Base-by-base conservation (phyloP, 169 alveolate genomes). In the Condylostoma magnum region DNA sequence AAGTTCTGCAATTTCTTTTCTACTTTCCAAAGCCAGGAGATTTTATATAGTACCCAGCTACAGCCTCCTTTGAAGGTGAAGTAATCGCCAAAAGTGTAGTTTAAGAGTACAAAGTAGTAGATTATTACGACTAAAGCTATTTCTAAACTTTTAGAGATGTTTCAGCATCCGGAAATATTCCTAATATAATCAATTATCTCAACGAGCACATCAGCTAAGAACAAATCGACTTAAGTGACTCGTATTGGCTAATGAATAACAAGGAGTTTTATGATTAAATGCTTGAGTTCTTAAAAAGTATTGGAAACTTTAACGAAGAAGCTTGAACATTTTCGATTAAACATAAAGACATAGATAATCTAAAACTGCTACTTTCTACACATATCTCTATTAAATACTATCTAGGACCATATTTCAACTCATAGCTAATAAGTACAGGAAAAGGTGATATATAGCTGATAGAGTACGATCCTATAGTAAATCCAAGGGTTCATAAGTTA, bases 21-120 rank as follows among this genome's bases (percentile, higher is more conserved):
- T 88, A 88, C 53, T 88, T 83, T 86, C 94, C 94, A 18, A 57
- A 73, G 27, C 69, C 76, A 27, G 94, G 94, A 18, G 55, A 25
- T 22, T 88, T 65, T 57, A 41, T 50, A 3, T 90, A 84, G 54
- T 79, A 72, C 77, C 90, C 89, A 28, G 77, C 90, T n/a, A 82
- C 72, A 27, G 72, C 80, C 15, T 63, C 89, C 2, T 47, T 66
- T 48, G 69, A 82, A 43, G 80, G 68, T 18, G 69, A 70, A 50
- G 80, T 88, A n/a, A 79, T 83, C 34, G 84, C 89, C 15, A 81
- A 50, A 8, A 83, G 89, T 22, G 31, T 58, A 48, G 65, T 56
- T 15, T 46, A 58, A 20, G 22, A 51, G 12, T 54, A 53, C 20
- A 60, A 56, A 36, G 89, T 76, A 22, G 70, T 51, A 12, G 54